Evolutionary conservation across 352 stramenopile genomes (phyloP).

Genomic region (Phytophthora nicotianae): DNA sequence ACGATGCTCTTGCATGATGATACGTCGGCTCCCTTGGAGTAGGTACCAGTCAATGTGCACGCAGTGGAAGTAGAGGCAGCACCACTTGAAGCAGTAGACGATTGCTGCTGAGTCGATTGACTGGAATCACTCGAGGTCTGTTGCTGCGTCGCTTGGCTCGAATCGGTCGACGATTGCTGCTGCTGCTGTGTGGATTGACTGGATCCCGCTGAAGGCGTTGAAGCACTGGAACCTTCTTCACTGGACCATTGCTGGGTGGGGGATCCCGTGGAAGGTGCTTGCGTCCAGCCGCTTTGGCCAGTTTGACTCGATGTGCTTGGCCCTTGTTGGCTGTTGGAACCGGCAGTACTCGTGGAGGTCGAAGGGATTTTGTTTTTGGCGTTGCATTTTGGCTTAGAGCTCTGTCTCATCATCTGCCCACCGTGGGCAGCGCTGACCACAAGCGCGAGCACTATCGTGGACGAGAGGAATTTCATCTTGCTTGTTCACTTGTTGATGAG

Average conservation of each 20-base stretch:
- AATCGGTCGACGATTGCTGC: constrained; percentile 20
- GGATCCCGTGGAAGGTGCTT: not conserved
- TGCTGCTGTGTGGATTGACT: constrained; percentile 20
- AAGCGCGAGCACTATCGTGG: constrained; percentile 21
- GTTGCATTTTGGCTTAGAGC: constrained; percentile 25
- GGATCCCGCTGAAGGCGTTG: constrained; percentile 2
- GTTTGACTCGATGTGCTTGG: constrained; percentile 5
- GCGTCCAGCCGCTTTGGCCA: not conserved
- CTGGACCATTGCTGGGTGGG: constrained; percentile 7
- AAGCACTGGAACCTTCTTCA: constrained; percentile 1
- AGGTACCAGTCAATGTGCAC: constrained; percentile 30
- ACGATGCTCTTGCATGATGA: constrained; percentile 38
- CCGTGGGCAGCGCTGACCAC: constrained; percentile 13
- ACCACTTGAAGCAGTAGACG: constrained; percentile 25
- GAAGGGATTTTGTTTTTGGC: constrained; percentile 20
- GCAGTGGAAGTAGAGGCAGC: constrained; percentile 13
- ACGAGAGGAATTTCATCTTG: constrained; percentile 28
- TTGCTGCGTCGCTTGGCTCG: constrained; percentile 20
- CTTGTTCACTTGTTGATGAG: constrained; percentile 8
- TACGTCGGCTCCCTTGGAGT: constrained; percentile 34
- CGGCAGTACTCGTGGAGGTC: not conserved
- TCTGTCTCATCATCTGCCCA: constrained; percentile 13
- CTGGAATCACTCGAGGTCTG: constrained; percentile 15
- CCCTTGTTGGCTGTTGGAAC: constrained; percentile 17
- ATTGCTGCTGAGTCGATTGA: constrained; percentile 26